Percentiles rank a stretch among this genome's conserved stretches.
These are phyloP conservation scores for Melaleuca quinquenervia DNA, from an alignment of 345 rosid species.

Conservation along the genomic window DNA sequence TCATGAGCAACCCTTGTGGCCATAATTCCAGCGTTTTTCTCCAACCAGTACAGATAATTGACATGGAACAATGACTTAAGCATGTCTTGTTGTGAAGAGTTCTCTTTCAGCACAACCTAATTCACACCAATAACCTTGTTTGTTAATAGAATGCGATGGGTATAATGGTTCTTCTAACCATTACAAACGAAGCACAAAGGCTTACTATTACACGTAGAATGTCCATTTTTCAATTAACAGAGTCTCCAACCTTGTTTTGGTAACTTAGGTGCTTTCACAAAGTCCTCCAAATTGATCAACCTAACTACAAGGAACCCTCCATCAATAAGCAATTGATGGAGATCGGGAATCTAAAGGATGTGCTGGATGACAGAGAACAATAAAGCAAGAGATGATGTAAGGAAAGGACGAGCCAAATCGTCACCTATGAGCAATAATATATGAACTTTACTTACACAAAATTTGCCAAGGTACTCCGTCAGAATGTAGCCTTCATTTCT, in stretches of 20 bases:
- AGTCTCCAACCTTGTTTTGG: neutral
- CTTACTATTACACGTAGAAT: neutral
- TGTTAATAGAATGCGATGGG: neutral
- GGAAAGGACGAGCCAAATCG: neutral
- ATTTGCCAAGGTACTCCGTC: slow-evolving; percentile 54
- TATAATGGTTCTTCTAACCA: neutral
- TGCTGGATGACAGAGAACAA: neutral
- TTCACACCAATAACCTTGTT: neutral
- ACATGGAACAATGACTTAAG: slow-evolving; percentile 91
- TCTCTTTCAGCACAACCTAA: slow-evolving; percentile 90
- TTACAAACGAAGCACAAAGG: neutral
- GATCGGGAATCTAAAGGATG: neutral
- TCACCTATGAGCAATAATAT: neutral
- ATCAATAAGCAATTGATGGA: neutral
- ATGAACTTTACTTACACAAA: slow-evolving; percentile 44
- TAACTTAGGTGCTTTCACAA: neutral
- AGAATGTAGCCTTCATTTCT: slow-evolving; percentile 73
- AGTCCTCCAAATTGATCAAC: neutral
- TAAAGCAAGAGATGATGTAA: neutral
- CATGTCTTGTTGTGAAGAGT: slow-evolving; percentile 71
- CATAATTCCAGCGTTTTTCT: slow-evolving; percentile 79
- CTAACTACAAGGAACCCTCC: neutral
- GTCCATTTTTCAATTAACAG: neutral
- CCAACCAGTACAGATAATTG: slow-evolving; percentile 89
- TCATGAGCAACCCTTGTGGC: slow-evolving; percentile 44